Percentiles rank a stretch among this genome's conserved stretches.
These are phyloP conservation scores for Tolypocladium ophioglossoides DNA, from an alignment of 2,329 filamentous ascomycete species.

Conservation along the genomic window DNA sequence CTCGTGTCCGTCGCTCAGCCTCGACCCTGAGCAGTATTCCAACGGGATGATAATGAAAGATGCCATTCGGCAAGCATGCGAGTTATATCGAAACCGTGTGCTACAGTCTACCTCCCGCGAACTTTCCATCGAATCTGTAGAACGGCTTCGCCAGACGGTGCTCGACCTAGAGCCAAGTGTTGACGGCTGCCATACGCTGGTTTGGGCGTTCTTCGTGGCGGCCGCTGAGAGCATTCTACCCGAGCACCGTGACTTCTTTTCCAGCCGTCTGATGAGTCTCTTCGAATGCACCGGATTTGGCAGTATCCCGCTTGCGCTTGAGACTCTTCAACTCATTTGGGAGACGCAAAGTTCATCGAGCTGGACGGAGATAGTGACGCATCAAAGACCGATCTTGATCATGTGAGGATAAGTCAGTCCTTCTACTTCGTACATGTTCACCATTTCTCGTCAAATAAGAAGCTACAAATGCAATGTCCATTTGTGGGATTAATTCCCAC, in stretches of 20 bases:
- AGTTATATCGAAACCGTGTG: slow-evolving; percentile 14
- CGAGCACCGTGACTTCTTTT: slow-evolving; percentile 24
- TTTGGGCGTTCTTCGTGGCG: slow-evolving; percentile 30
- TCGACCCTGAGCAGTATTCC: slow-evolving; percentile 8
- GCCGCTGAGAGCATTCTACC: slow-evolving; percentile 25
- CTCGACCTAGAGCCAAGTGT: slow-evolving; percentile 13
- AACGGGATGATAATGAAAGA: slow-evolving; percentile 11
- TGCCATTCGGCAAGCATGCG: slow-evolving; percentile 14
- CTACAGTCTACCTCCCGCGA: slow-evolving; percentile 3
- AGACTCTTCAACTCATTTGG: slow-evolving; percentile 24
- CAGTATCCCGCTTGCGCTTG: slow-evolving; percentile 24
- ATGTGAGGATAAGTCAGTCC: slow-evolving; percentile 9
- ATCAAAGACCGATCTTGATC: slow-evolving; percentile 15
- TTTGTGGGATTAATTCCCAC: too few species aligned
- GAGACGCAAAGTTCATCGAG: slow-evolving; percentile 9
- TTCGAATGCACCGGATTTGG: slow-evolving; percentile 23
- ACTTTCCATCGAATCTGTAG: slow-evolving; percentile 16
- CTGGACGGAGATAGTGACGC: slow-evolving; percentile 19
- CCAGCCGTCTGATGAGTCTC: slow-evolving; percentile 14
- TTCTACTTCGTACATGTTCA: too few species aligned
- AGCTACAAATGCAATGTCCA: too few species aligned
- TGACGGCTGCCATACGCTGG: slow-evolving; percentile 24
- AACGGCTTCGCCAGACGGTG: slow-evolving; percentile 20
- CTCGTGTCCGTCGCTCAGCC: slow-evolving; percentile 1
- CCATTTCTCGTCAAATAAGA: too few species aligned